Evolutionary conservation across 805 yeast species (phyloP), one percentile per base, ranked within the genome.

Genomic region (Spathaspora passalidarum): DNA sequence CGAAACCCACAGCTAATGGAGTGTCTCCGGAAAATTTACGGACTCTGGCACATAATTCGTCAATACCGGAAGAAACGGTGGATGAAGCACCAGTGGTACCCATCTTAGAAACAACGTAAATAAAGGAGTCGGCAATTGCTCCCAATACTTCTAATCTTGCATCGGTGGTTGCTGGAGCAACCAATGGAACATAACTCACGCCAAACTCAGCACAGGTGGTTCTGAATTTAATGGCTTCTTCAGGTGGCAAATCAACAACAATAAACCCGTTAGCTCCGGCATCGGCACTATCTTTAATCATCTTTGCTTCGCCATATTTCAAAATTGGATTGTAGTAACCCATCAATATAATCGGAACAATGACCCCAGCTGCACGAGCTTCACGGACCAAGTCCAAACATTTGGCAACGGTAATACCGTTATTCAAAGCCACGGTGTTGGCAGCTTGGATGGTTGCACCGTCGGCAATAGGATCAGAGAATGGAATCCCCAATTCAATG

Each of bases 381-480:
- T 78, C 61, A 48, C 72, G 67, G 20, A 94, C 88, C 38, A 88
- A 62, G 13, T 86, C 90, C 49, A 94, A 69, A 53, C 89, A 82
- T 58, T 75, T 73, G 6, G 71, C 62, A 51, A 89, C 82, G 23
- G 89, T 84, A 49, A 90, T 80, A 11, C 96, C 96, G 57, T 94
- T 92, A 20, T 79, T 76, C 52, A 94, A 75, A 16, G 99, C 94
- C n/a, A 70, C 73, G 17, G 79, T 80, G 69, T 91, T 91, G 32
- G 98, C 89, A 26, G 73, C 82, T 71, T 94, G 99, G 59, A 94
- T 94, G 14, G 96, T 88, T 34, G 98, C 96, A 40, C 99, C 99
- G 66, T 94, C 99, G 26, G 98, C 99, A 63, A 94, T 90, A 32
- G 99, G 99, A 64, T 94, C 99, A 18, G 96, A 85, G 65, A 94